Conservation (phyloP, 2,329 filamentous ascomycete genomes). For the Pseudogymnoascus sp. region DNA sequence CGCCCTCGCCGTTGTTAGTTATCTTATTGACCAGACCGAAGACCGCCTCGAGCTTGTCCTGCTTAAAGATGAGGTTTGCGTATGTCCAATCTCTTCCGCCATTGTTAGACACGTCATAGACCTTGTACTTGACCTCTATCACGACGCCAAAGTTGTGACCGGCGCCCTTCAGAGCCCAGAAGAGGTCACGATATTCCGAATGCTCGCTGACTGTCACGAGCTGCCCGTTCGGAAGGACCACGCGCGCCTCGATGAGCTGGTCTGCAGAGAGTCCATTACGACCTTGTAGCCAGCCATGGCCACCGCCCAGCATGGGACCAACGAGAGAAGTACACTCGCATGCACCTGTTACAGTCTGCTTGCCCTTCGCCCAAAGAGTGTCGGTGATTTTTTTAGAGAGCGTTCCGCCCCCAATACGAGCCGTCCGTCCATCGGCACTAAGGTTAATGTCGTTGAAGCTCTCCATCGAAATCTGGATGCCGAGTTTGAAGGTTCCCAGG, state of each 20-base stretch:
- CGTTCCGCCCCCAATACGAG: constrained; percentile 26
- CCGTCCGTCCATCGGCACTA: constrained; percentile 21
- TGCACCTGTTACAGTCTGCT: constrained; percentile 20
- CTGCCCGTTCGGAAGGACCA: constrained; percentile 43
- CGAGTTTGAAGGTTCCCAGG: not conserved
- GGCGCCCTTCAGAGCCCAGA: constrained; percentile 34
- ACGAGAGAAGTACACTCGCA: constrained; percentile 33
- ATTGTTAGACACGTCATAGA: constrained; percentile 11
- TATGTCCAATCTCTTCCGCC: not conserved
- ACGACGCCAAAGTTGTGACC: constrained; percentile 39
- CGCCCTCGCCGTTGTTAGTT: not conserved
- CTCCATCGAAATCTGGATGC: not conserved
- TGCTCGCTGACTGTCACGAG: constrained; percentile 37
- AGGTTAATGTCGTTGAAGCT: constrained; percentile 25
- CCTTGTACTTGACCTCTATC: constrained; percentile 32
- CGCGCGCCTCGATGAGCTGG: constrained; percentile 29
- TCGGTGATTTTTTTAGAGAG: constrained; percentile 23
- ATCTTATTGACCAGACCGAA: constrained; percentile 26
- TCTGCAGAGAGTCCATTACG: constrained; percentile 44
- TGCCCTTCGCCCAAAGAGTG: constrained; percentile 21
- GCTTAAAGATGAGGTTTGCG: constrained; percentile 22
- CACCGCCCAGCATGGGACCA: constrained; percentile 22
- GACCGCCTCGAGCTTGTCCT: constrained; percentile 24
- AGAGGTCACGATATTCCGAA: constrained; percentile 40
- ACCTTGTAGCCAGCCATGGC: constrained; percentile 49